Base-by-base conservation (phyloP, 1,284 basidiomycete species). In the Mycosarcoma mackinlayi region DNA sequence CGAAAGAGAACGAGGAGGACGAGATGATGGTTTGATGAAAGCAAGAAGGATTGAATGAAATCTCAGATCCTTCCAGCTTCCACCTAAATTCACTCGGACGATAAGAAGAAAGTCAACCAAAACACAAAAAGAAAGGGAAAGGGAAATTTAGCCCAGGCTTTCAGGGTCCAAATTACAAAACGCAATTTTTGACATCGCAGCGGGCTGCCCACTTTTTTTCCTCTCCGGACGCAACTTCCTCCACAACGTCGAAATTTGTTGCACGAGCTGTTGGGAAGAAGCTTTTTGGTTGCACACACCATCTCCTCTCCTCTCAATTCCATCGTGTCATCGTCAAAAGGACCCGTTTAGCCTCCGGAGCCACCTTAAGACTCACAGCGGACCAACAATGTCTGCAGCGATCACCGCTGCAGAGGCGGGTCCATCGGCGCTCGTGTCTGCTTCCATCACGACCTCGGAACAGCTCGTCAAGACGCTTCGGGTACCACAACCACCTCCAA, bases 391-490 rank as follows among this genome's bases (percentile, higher is more conserved):
- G n/a, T n/a, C n/a, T n/a, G n/a, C n/a, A n/a, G n/a, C n/a, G n/a
- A n/a, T n/a, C n/a, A n/a, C n/a, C n/a, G 19, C 27, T 3, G 33
- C 46, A 6, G 51, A 41, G 9, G 21, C 46, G 13, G 25, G 24
- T 34, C 34, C 41, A 16, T 55, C 53, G 23, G 39, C 48, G 18
- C 49, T 78, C 19, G 53, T 39, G 8, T 27, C 35, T 11, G 75
- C 71, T 21, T 70, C 65, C 16, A 76, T 78, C 42, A 52, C 62
- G 21, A 74, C 76, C 27, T 76, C 76, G 5, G 76, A 78, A 60
- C 68, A 74, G 57, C 71, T 78, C 23, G 66, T 78, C 25, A 70
- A 78, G 50, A 42, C 64, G 18, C 68, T 78, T 8, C 75, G 75
- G 44, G 55, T 65, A 6, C 45, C 57, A 6, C 57, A 65, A 33